Evolutionary conservation across 225 moss, liverwort and hornwort genomes (phyloP).

Genomic region (Ulota crispa): DNA sequence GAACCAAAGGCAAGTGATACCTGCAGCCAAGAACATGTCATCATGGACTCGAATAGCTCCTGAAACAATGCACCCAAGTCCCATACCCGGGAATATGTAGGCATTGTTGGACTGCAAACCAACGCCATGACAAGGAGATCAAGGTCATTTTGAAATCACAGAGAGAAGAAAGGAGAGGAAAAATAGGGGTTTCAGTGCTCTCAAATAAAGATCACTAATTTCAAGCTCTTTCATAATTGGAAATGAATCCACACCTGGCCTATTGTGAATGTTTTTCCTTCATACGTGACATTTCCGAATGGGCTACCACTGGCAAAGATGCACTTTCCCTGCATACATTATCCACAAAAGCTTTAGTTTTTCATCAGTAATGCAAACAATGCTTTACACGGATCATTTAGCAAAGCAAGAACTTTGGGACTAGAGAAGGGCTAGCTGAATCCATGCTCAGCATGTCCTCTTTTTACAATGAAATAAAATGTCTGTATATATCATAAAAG

Average conservation of each 20-base stretch:
- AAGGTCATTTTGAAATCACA: background rate
- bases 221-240: no score
- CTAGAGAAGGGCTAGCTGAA: background rate
- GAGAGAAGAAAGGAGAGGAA: no score
- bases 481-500: background rate
- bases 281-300: conserved; percentile 61
- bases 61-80: conserved; percentile 53
- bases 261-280: conserved; percentile 40
- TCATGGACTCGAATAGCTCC: conserved; percentile 31
- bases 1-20: conserved; percentile 16
- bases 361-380: background rate
- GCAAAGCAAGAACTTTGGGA: background rate
- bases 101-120: conserved; percentile 66
- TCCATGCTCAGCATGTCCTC: no score
- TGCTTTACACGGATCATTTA: background rate
- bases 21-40: conserved; percentile 79
- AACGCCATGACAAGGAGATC: background rate
- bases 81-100: conserved; percentile 77
- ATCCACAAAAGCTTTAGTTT: background rate
- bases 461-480: background rate
- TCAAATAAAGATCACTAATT: background rate
- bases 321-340: conserved; percentile 57
- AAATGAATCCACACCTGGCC: conserved; percentile 32
- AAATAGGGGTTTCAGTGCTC: fast-evolving
- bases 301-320: conserved; percentile 91